phyloP scores from a whole-genome alignment of 805 yeast genomes.

The Zygoascus tannicola region DNA sequence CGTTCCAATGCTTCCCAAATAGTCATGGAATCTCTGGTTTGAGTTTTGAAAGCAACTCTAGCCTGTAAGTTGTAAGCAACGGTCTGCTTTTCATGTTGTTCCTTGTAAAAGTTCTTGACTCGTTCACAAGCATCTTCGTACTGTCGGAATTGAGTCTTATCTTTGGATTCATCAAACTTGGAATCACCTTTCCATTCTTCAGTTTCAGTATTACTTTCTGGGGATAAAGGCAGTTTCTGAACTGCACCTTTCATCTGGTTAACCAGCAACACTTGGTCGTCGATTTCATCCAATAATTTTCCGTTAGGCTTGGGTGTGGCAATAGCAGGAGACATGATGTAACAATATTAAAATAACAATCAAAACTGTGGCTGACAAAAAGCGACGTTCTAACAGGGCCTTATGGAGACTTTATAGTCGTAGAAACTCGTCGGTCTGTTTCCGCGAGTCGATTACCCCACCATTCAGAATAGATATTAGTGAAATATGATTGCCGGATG shows the following conservation, averaged over 20 bases:
- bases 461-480: no score
- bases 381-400: background rate
- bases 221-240: background rate
- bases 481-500: no score
- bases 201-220: background rate
- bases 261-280: conserved; percentile 16
- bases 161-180: conserved; percentile 20
- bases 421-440: no score
- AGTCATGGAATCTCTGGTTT: conserved; percentile 55
- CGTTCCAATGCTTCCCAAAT: conserved; percentile 63
- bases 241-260: conserved; percentile 11
- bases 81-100: conserved; percentile 61
- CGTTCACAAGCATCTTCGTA: conserved; percentile 61
- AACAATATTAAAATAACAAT: background rate
- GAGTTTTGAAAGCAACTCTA: conserved; percentile 59
- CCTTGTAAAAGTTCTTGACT: conserved; percentile 55
- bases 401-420: no score
- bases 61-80: conserved; percentile 68
- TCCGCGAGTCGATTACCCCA: no score
- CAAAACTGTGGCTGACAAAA: background rate
- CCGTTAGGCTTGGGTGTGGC: background rate
- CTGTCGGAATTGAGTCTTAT: conserved; percentile 43
- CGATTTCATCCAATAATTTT: conserved; percentile 13
- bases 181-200: conserved; percentile 15
- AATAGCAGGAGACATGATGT: background rate